Conservation (phyloP, 2,329 filamentous ascomycete species). For the Cercospora zeina region DNA sequence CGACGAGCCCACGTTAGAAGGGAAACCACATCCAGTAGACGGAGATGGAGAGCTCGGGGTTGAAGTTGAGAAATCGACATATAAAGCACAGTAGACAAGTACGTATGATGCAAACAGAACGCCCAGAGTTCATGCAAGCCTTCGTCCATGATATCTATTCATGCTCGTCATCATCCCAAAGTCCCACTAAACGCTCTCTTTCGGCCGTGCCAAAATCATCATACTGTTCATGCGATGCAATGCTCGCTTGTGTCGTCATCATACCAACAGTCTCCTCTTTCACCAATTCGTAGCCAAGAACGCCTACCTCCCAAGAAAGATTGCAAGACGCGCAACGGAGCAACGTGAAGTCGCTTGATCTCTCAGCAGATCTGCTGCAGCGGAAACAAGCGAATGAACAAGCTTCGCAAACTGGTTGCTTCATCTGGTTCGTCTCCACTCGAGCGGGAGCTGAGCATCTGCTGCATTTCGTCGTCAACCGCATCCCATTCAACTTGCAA, state of each 20-base stretch:
- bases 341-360: slow-evolving; percentile 26
- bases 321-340: slow-evolving; percentile 41
- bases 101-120: neutral
- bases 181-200: slow-evolving; percentile 24
- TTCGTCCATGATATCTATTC: neutral
- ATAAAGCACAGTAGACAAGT: slow-evolving; percentile 17
- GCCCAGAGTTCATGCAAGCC: neutral
- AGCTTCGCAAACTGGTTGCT: slow-evolving; percentile 42
- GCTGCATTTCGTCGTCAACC: slow-evolving; percentile 23
- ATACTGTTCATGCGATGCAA: slow-evolving; percentile 10
- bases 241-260: neutral
- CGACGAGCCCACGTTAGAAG: slow-evolving; percentile 33
- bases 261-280: neutral
- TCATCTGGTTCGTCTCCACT: slow-evolving; percentile 15
- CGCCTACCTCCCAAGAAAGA: slow-evolving; percentile 43
- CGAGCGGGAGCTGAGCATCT: slow-evolving; percentile 25
- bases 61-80: slow-evolving; percentile 19
- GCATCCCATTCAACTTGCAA: slow-evolving; percentile 21
- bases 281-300: slow-evolving; percentile 44
- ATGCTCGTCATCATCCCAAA: slow-evolving; percentile 17
- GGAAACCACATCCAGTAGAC: slow-evolving; percentile 28
- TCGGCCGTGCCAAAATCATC: slow-evolving; percentile 23
- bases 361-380: slow-evolving; percentile 37
- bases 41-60: slow-evolving; percentile 32
- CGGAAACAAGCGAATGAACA: slow-evolving; percentile 49